phyloP scores from a whole-genome alignment of 768 basidiomycete genomes.

The Neoboletus subvelutipes region DNA sequence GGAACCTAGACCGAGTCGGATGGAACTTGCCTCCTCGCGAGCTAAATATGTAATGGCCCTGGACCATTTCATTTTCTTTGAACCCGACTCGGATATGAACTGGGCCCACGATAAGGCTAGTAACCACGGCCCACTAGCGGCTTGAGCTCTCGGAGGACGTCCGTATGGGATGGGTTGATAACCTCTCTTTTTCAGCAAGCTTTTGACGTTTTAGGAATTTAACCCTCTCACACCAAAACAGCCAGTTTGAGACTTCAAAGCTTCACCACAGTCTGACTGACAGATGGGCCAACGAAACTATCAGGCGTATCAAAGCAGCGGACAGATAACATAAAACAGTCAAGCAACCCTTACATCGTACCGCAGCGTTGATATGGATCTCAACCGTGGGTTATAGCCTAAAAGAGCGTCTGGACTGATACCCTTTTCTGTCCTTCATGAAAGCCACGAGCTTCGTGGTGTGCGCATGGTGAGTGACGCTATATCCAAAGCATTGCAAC shows the following conservation, averaged over 20 bases:
- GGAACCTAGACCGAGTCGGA: conserved; percentile 3
- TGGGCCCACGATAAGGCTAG: background rate
- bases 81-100: background rate
- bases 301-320: background rate
- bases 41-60: background rate
- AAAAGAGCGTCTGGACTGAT: background rate
- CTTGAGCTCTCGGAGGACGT: background rate
- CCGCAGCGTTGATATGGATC: background rate
- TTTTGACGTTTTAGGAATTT: background rate
- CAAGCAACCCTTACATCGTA: background rate
- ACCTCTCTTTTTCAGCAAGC: too few species aligned
- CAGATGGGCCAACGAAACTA: background rate
- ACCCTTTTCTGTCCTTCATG: conserved; percentile 3
- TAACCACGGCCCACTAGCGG: too few species aligned
- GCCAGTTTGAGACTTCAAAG: too few species aligned
- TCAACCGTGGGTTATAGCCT: too few species aligned
- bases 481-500: conserved; percentile 3
- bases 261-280: too few species aligned
- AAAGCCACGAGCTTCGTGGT: conserved; percentile 10
- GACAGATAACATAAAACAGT: too few species aligned
- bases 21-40: conserved; percentile 15
- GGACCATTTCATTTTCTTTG: background rate
- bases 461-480: conserved; percentile 12
- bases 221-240: too few species aligned
- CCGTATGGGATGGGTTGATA: background rate